Base-by-base conservation (phyloP, 768 basidiomycete species). In the Tylopilus cervinicoccineus region DNA sequence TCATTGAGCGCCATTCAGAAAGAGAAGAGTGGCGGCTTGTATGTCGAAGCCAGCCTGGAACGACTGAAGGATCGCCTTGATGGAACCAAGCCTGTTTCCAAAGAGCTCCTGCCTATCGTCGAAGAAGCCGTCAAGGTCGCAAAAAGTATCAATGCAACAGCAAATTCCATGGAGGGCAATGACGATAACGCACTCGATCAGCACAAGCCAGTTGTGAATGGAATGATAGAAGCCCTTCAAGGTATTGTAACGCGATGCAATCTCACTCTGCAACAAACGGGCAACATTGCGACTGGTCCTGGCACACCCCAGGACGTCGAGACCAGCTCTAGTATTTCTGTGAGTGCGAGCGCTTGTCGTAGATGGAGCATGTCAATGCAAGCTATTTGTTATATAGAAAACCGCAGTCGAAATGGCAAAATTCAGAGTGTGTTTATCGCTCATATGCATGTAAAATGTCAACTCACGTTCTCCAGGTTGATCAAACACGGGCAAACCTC, bases 401-500 rank as follows among this genome's bases (percentile, higher is more conserved):
- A 41, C 54, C 11, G 54, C 46, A 0, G n/a, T 52, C 14, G 49
- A 51, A 24, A 38, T 38, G 6, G 31, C 54, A 0, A 56, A 51
- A 19, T 56, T 47, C 24, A 17, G 26, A 4, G 54, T 56, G n/a
- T 29, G 54, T 51, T 4, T 11, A 19, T 10, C 8, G 9, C 11
- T 11, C 8, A 33, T 10, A 38, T 22, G 9, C 2, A 13, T 4
- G n/a, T n/a, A 9, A 27, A 4, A n/a, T n/a, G 33, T 23, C 5
- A 17, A 7, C 38, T 17, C 3, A 51, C 32, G 2, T 17, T 38
- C 32, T 14, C 19, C 6, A 57, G 56, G 55, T 57, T 7, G 55
- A 57, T 37, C 56, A 57, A 47, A 57, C 56, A 8, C 56, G 56
- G 6, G 56, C 38, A 17, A 57, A 57, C 22, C 47, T 57, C 14